Evolutionary conservation across 106 monocot species (phyloP), one percentile per base, ranked within the genome.

Genomic region (Cymbidium sinense): DNA sequence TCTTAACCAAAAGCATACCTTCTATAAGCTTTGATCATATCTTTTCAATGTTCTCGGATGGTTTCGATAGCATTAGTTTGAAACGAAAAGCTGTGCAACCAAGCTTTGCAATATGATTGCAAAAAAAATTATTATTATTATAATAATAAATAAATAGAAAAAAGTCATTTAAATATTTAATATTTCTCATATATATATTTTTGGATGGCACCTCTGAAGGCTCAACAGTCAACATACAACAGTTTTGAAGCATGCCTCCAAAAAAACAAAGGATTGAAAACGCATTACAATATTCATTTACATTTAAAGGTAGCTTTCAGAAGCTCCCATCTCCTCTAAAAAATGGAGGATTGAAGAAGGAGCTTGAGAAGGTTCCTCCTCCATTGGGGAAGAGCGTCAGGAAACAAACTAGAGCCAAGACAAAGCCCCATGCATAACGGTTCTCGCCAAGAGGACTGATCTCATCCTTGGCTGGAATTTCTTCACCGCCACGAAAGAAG

Each of bases 391-490:
- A 81, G 25, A 95, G 92, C n/a, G 95, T 95, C 37, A 95, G 87
- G 81, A 95, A 82, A 79, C 92, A 95, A 25, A 86, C 65, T 7
- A 86, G 9, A 36, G 77, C 85, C 79, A 95, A 78, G 21, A 90
- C 75, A 19, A 86, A 23, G 15, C 95, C 92, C 92, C 89, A 92
- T 1, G 89, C 81, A 41, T 78, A 86, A 0, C 95, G 78, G 31
- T 92, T 83, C 21, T 88, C 86, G 8, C 83, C 95, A 47, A 92
- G 25, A 0, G 92, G 95, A 23, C 87, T 88, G 47, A 95, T 92
- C 88, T 95, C 95, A 78, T 95, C 92, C 84, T 74, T 87, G 12
- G 95, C 92, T 3, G 92, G 95, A 33, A 95, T 79, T 77, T 95
- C 92, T 62, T 95, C 95, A 2, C 95, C 95, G 7, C 90, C 89